Percentiles rank a stretch among this genome's conserved stretches.
Evolutionary conservation across 352 stramenopile species (phyloP).

Genomic region (Paralagenidium karlingii): DNA sequence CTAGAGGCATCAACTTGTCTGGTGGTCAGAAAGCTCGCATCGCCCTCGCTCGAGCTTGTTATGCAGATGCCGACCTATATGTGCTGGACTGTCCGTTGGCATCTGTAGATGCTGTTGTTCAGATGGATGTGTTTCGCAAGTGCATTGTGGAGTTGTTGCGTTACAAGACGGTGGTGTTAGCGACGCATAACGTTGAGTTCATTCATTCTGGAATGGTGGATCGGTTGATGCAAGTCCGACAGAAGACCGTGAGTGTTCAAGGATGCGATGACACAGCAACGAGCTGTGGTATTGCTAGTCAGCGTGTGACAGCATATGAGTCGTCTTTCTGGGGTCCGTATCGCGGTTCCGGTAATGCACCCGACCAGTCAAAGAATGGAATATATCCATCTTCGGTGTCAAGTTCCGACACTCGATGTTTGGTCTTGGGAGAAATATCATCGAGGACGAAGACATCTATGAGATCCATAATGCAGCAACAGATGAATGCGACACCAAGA

Average conservation of each 20-base stretch:
- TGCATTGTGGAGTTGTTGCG: slow-evolving; percentile 33
- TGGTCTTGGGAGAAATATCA: too few species aligned
- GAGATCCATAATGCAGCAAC: background rate
- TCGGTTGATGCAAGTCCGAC: slow-evolving; percentile 14
- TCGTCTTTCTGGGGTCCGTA: background rate
- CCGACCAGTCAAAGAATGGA: slow-evolving; percentile 7
- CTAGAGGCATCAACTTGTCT: slow-evolving; percentile 43
- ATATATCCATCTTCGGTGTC: too few species aligned
- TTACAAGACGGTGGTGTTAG: slow-evolving; percentile 34
- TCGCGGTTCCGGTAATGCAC: background rate
- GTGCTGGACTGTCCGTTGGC: slow-evolving; percentile 36
- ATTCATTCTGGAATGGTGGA: slow-evolving; percentile 26
- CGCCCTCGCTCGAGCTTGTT: slow-evolving; percentile 36
- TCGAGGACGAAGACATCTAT: too few species aligned
- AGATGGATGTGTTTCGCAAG: slow-evolving; percentile 43
- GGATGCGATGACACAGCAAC: slow-evolving; percentile 12
- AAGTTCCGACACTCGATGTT: too few species aligned
- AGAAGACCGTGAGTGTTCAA: slow-evolving; percentile 8
- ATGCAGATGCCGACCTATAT: slow-evolving; percentile 38
- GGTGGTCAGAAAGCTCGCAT: slow-evolving; percentile 42
- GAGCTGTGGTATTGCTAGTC: too few species aligned
- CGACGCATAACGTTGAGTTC: slow-evolving; percentile 40
- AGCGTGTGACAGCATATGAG: too few species aligned
- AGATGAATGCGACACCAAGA: slow-evolving; percentile 2
- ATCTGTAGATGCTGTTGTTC: slow-evolving; percentile 39